phyloP scores from a whole-genome alignment of 169 alveolate species.

The Plasmodium blacklocki region DNA sequence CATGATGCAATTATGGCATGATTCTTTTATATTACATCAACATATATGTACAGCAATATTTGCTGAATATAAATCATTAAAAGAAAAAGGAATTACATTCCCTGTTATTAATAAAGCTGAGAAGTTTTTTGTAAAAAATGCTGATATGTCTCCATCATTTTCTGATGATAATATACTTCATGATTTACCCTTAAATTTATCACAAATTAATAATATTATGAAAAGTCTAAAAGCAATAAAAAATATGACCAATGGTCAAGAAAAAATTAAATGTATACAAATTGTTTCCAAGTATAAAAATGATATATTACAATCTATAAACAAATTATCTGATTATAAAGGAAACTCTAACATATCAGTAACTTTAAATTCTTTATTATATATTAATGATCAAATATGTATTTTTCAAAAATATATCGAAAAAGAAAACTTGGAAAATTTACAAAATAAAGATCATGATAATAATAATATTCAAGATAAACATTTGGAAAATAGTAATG shows the following conservation, averaged over 20 bases:
- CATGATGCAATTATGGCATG: conserved; percentile 85
- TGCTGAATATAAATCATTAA: conserved; percentile 81
- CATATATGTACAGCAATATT: conserved; percentile 78
- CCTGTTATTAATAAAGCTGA: conserved; percentile 72
- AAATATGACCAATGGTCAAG: conserved; percentile 40
- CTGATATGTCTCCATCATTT: conserved; percentile 51
- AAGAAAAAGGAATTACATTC: conserved; percentile 81
- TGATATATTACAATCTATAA: conserved; percentile 37
- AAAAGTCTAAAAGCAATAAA: conserved; percentile 59
- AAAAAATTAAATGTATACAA: conserved; percentile 52
- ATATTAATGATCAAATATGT: conserved; percentile 69
- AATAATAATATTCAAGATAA: neutral
- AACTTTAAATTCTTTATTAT: conserved; percentile 66
- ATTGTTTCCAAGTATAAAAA: conserved; percentile 44
- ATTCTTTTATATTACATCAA: conserved; percentile 81
- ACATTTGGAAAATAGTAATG: neutral
- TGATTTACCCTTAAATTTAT: conserved; percentile 43
- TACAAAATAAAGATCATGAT: neutral
- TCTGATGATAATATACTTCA: conserved; percentile 63
- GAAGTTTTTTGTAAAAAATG: conserved; percentile 73
- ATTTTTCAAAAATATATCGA: conserved; percentile 25
- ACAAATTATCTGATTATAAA: conserved; percentile 61
- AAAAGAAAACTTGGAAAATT: conserved; percentile 3
- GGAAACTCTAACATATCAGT: conserved; percentile 59
- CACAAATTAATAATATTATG: conserved; percentile 73